Base-by-base conservation (phyloP, 768 basidiomycete species). In the Hypholoma sublateritium region DNA sequence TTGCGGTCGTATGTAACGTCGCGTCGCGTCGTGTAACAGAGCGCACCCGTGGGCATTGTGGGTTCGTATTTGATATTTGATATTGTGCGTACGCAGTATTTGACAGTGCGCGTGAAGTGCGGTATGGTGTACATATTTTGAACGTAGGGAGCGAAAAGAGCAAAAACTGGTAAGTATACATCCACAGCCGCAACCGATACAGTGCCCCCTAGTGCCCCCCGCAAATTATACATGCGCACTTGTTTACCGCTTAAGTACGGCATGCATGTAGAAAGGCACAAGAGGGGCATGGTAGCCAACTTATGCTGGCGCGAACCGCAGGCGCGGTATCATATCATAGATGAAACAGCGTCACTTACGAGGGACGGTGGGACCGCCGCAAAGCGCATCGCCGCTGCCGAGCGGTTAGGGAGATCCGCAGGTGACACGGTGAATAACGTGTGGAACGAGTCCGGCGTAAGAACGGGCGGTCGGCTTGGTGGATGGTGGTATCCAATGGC, bases 381-480 rank as follows among this genome's bases (percentile, higher is more conserved):
- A 17, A 92, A 76, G 14, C 84, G 84, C 81, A 86, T 84, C 13
- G 89, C 91, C 17, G 88, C 83, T 11, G 91, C 91, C 32, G 87
- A 89, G 55, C 81, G 82, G 65, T 90, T 88, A 11, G 91, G 91
- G n/a, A 93, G 75, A 36, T 87, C 84, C 16, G 89, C 80, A 17
- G 91, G 91, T 6, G 88, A 82, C 17, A 93, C 67, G 0, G 88
- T 89, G 72, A 93, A 88, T 16, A 93, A 76, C 0, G 88, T 84
- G 69, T 90, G 86, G 60, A 93, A 90, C 14, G 90, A 84, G 2
- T 87, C 79, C 2, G 83, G 76, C 1, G 87, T 83, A 28, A 93
- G 82, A 7, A 88, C 70, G 11, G 77, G 76, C 21, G 73, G 67
- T 55, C 68, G 66, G 53, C 73, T 66, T 63, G 66, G 45, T 69